A percentile compares a stretch with the other conserved stretches of the same genome.
phyloP scores from a whole-genome alignment of 805 yeast species.

The Clavispora asparagi region DNA sequence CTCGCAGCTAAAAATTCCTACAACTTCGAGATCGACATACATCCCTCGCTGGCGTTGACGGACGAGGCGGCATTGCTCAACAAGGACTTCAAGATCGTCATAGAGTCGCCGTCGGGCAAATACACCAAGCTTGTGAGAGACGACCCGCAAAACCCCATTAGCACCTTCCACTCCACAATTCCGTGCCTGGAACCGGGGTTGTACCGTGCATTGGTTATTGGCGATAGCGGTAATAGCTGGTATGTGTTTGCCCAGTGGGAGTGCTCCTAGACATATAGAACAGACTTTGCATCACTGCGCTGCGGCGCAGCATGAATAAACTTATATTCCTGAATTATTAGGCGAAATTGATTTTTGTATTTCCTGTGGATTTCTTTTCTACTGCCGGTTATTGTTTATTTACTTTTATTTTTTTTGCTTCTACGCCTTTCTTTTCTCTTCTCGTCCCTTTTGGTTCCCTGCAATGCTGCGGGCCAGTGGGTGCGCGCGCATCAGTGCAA shows the following conservation, averaged over 20 bases:
- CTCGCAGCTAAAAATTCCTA: conserved; percentile 55
- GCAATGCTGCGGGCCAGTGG: no score
- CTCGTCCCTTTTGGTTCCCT: no score
- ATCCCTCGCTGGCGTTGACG: conserved; percentile 50
- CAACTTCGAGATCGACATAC: conserved; percentile 58
- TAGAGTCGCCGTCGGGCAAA: conserved; percentile 84
- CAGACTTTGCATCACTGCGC: background rate
- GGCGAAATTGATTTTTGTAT: no score
- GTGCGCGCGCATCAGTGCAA: background rate
- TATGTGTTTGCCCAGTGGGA: conserved; percentile 91
- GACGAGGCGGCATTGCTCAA: conserved; percentile 28
- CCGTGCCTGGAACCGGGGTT: conserved; percentile 67
- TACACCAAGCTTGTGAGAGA: conserved; percentile 53
- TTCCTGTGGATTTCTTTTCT: no score
- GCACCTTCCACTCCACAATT: conserved; percentile 56
- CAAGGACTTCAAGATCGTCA: conserved; percentile 52
- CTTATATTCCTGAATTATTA: background rate
- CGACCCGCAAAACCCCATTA: conserved; percentile 43
- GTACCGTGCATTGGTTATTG: conserved; percentile 79
- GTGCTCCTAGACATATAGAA: conserved; percentile 29
- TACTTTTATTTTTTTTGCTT: no score
- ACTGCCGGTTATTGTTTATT: no score
- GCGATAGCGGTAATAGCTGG: conserved; percentile 76
- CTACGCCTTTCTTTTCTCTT: no score
- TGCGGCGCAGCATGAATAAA: background rate